Evolutionary conservation across 2,329 filamentous ascomycete genomes (phyloP).

Genomic region (Trichoderma koningii): DNA sequence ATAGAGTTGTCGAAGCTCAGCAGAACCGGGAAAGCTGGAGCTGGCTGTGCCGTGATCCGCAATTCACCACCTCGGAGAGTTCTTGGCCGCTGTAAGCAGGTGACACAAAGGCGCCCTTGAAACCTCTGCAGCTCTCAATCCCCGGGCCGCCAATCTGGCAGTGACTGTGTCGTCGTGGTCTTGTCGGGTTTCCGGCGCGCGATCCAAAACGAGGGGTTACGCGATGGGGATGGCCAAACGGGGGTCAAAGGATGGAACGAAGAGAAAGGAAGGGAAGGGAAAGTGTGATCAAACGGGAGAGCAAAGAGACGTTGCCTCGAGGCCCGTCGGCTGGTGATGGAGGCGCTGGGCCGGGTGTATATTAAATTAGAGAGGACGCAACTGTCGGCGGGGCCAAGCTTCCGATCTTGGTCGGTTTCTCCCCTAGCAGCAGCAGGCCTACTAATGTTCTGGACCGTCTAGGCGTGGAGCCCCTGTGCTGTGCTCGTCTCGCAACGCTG

Average conservation of each 20-base stretch:
- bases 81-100: conserved; percentile 15
- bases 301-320: conserved; percentile 23
- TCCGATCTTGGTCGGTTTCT: conserved; percentile 26
- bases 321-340: conserved; percentile 26
- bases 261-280: not conserved
- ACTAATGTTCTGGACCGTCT: conserved; percentile 27
- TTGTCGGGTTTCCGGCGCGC: conserved; percentile 14
- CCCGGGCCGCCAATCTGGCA: not conserved
- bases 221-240: not conserved
- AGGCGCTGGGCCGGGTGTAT: conserved; percentile 25
- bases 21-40: not conserved
- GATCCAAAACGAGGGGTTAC: not conserved
- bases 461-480: conserved; percentile 27
- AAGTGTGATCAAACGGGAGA: conserved; percentile 23
- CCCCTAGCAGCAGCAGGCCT: conserved; percentile 18
- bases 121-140: not conserved
- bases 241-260: conserved; percentile 5
- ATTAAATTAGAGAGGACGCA: conserved; percentile 27
- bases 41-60: conserved; percentile 7
- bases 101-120: conserved; percentile 14
- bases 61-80: conserved; percentile 6
- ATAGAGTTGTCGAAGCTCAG: not conserved
- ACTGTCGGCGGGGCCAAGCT: conserved; percentile 26
- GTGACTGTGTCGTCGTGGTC: conserved; percentile 5
- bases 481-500: conserved; percentile 26